phyloP scores from a whole-genome alignment of 2,329 filamentous ascomycete species.

The Lachnellula subtilissima region DNA sequence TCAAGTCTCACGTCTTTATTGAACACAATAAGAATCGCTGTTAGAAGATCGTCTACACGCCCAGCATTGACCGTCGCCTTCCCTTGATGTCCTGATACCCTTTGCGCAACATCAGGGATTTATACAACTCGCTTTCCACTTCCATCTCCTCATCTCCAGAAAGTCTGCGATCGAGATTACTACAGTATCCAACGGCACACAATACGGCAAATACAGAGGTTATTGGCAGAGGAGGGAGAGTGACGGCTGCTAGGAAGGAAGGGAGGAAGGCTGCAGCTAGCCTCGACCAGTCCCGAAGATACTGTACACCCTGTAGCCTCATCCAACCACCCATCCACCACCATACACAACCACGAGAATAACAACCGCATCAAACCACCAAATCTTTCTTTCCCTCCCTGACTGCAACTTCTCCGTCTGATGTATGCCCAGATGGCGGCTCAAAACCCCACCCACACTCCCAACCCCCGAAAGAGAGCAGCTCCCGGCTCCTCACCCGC shows the following conservation, averaged over 20 bases:
- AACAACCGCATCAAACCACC: too few species aligned
- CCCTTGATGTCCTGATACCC: slow-evolving; percentile 11
- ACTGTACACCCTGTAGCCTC: neutral
- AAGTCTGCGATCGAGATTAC: slow-evolving; percentile 10
- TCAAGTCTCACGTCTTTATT: slow-evolving; percentile 24
- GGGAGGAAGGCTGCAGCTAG: slow-evolving; percentile 29
- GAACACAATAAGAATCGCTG: slow-evolving; percentile 20
- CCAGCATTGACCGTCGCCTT: slow-evolving; percentile 18
- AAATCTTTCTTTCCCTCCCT: neutral
- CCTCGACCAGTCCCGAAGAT: slow-evolving; percentile 19
- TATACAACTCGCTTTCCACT: slow-evolving; percentile 11
- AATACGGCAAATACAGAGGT: neutral
- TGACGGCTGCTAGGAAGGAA: slow-evolving; percentile 15
- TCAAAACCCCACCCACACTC: neutral
- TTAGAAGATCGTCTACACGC: slow-evolving; percentile 21
- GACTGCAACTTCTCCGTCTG: slow-evolving; percentile 17
- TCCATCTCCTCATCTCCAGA: slow-evolving; percentile 13
- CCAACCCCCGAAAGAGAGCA: slow-evolving; percentile 63
- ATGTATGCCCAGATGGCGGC: slow-evolving; percentile 31
- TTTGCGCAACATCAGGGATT: slow-evolving; percentile 8
- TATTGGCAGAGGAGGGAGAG: slow-evolving; percentile 1
- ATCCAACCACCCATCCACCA: too few species aligned
- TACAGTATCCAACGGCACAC: neutral
- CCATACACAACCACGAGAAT: too few species aligned
- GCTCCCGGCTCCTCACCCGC: slow-evolving; percentile 68